These are phyloP conservation scores for Lotmaria passim DNA, from an alignment of 208 protist genomes.

Conservation along the genomic window DNA sequence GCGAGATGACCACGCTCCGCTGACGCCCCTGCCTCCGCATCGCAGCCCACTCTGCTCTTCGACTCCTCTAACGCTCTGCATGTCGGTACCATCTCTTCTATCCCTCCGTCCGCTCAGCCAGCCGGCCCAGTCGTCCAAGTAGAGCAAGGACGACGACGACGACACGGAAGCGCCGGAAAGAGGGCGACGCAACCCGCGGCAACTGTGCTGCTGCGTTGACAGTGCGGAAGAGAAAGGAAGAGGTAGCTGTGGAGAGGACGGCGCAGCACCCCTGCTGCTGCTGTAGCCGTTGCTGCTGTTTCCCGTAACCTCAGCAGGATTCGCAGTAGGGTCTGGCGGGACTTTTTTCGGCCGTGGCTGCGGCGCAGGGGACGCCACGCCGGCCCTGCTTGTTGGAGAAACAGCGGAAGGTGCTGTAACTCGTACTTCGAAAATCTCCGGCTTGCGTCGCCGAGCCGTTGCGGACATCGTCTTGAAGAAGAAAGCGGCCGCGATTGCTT, in stretches of 20 bases:
- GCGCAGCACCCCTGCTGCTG: not conserved
- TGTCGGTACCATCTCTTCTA: no score
- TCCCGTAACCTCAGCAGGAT: no score
- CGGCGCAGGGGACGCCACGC: not conserved
- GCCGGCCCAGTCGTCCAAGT: constrained; percentile 4
- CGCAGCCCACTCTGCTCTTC: not conserved
- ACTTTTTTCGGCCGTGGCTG: no score
- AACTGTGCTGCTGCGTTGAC: not conserved
- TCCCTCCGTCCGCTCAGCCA: constrained; percentile 1
- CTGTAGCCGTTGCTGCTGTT: not conserved
- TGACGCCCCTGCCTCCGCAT: no score
- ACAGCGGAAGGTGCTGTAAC: not conserved
- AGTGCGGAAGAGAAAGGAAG: constrained; percentile 1
- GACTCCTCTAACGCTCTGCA: not conserved
- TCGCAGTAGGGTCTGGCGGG: no score
- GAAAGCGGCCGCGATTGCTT: constrained; percentile 49
- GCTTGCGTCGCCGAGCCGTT: constrained; percentile 22
- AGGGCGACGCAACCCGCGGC: not conserved
- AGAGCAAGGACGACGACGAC: not conserved
- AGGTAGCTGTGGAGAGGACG: not conserved
- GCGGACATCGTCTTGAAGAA: constrained; percentile 45
- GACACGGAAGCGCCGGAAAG: not conserved
- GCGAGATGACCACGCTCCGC: not conserved
- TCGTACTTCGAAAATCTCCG: constrained; percentile 31
- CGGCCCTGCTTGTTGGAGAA: not conserved